Conservation (phyloP, 768 basidiomycete genomes). For the Trametes cinnabarina region DNA sequence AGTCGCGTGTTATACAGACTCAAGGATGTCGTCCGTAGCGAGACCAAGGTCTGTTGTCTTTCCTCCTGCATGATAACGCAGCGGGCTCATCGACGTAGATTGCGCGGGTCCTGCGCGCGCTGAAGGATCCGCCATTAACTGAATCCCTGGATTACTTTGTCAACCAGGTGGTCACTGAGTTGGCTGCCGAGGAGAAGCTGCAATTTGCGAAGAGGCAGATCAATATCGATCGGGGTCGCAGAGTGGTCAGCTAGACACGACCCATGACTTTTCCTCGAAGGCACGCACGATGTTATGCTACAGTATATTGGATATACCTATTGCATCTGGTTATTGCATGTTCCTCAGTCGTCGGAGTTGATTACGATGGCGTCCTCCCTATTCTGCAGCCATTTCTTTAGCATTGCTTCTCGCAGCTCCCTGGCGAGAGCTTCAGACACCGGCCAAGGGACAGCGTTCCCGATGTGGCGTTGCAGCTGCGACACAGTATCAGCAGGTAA, state of each 20-base stretch:
- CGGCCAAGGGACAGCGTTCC: slow-evolving; percentile 75
- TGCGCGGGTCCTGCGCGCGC: slow-evolving; percentile 47
- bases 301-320: too few relatives aligned
- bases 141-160: slow-evolving; percentile 46
- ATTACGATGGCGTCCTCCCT: slow-evolving; percentile 37
- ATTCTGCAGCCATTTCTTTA: slow-evolving; percentile 49
- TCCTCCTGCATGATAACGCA: too few relatives aligned
- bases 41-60: slow-evolving; percentile 46
- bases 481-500: background rate
- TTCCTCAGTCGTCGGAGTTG: slow-evolving; percentile 19
- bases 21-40: slow-evolving; percentile 44
- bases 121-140: slow-evolving; percentile 52
- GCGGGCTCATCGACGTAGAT: slow-evolving; percentile 38
- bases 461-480: slow-evolving; percentile 79
- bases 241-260: slow-evolving; percentile 18
- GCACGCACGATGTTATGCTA: too few relatives aligned
- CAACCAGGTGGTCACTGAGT: slow-evolving; percentile 58
- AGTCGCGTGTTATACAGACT: slow-evolving; percentile 50
- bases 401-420: slow-evolving; percentile 51
- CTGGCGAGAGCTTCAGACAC: slow-evolving; percentile 63
- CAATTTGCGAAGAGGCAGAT: slow-evolving; percentile 37
- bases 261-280: too few relatives aligned
- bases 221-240: slow-evolving; percentile 18
- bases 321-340: too few relatives aligned
- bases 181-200: slow-evolving; percentile 69